Evolutionary conservation across 768 basidiomycete species (phyloP), one percentile per base, ranked within the genome.

Genomic region (Suillus plorans): DNA sequence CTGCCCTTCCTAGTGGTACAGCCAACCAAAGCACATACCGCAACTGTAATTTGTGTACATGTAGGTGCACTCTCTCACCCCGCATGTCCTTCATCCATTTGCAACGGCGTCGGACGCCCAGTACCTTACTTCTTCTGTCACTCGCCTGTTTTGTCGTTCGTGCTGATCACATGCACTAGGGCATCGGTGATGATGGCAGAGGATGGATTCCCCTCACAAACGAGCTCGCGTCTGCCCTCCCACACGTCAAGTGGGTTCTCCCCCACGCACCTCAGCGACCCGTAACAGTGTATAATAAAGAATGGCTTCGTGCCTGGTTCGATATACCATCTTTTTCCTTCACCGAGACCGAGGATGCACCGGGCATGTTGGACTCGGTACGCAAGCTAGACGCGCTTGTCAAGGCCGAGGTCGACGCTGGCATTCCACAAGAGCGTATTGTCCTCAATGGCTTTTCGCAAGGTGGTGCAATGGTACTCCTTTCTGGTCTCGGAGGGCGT

Each of bases 361-460:
- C 67, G 12, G 76, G 71, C 20, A 91, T 97, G 86, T 80, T 90
- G 39, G 73, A 84, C 37, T 87, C 90, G 39, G 83, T 85, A 9
- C 77, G 80, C 36, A 75, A 81, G 34, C 80, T 97, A 69, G 88
- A 88, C 70, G 77, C 84, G 64, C 79, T 96, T 68, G 88, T 99
- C 71, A 80, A 85, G 14, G 80, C 82, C 3, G 95, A 98, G 76
- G 80, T 95, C 22, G 86, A 88, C 57, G 80, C 82, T 9, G 92
- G 92, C 41, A 86, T 90, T 61, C 82, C 86, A 10, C 78, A 89
- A 31, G 80, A 82, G 62, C 85, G 90, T 60, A 90, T 97, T 70
- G 84, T 97, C 39, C 76, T 98, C 28, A 94, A 93, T 42, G 95
- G 95, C 12, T 97, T 96, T 79, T 90, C 88, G 66, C 95, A 97